Percentiles rank a stretch among this genome's conserved stretches.
Evolutionary conservation across 352 stramenopile genomes (phyloP).

Genomic region (Pilasporangium apinafurcum): DNA sequence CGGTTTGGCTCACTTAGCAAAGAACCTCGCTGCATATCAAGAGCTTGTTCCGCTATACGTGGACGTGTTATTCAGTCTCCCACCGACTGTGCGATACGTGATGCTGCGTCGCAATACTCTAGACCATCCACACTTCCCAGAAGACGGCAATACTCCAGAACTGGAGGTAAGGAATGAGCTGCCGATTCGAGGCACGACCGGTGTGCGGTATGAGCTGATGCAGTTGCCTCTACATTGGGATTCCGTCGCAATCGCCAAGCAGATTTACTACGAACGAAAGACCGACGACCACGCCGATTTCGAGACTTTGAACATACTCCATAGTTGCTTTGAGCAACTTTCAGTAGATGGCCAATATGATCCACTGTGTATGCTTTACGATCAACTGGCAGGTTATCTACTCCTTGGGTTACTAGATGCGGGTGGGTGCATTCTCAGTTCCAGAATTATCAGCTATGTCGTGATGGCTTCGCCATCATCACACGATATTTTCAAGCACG

Average conservation of each 20-base stretch:
- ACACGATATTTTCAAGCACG: conserved; percentile 26
- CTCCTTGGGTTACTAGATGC: conserved; percentile 32
- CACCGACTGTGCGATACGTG: conserved; percentile 21
- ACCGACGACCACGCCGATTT: conserved; percentile 17
- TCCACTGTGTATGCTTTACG: conserved; percentile 32
- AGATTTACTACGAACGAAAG: conserved; percentile 68
- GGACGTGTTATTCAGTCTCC: conserved; percentile 66
- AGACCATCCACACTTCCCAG: background rate
- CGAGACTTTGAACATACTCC: conserved; percentile 39
- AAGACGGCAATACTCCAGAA: conserved; percentile 1
- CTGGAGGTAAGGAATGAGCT: conserved; percentile 18
- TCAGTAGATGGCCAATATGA: conserved; percentile 1
- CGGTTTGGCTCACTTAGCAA: conserved; percentile 46
- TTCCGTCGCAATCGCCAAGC: conserved; percentile 56
- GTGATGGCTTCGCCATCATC: conserved; percentile 3
- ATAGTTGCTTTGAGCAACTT: conserved; percentile 52
- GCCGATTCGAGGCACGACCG: conserved; percentile 46
- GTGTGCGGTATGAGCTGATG: conserved; percentile 37
- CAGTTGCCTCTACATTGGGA: conserved; percentile 51
- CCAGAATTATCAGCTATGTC: conserved; percentile 21
- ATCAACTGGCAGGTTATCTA: conserved; percentile 52
- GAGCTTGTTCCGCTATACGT: conserved; percentile 74
- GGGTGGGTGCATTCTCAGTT: conserved; percentile 23
- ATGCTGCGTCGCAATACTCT: conserved; percentile 19
- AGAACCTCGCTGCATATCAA: conserved; percentile 54